Evolutionary conservation across 73 alveolate species (phyloP).

Genomic region (Blepharisma japonicum): DNA sequence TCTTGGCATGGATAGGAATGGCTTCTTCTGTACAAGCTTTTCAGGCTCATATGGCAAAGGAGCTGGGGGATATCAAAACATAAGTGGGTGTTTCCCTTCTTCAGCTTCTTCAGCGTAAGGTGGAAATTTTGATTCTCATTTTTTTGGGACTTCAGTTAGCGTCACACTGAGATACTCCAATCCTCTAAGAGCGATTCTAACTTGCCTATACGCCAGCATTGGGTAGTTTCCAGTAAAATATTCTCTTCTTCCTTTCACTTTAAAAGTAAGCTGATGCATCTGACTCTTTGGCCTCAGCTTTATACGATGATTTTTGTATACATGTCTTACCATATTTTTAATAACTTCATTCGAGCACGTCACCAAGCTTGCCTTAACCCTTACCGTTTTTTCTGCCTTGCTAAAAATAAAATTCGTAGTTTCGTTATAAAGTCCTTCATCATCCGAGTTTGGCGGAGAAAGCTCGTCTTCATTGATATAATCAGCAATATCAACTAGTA

Average conservation of each 20-base stretch:
- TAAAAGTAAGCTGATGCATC: slow-evolving; percentile 55
- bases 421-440: neutral
- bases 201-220: slow-evolving; percentile 77
- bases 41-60: too few species aligned
- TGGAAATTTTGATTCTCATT: too few species aligned
- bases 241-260: slow-evolving; percentile 82
- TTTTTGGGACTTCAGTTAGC: too few species aligned
- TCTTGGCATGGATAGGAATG: neutral
- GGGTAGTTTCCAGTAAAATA: slow-evolving; percentile 81
- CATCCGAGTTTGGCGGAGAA: neutral
- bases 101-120: too few species aligned
- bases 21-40: neutral
- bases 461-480: slow-evolving; percentile 39
- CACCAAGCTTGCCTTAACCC: neutral
- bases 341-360: slow-evolving; percentile 68
- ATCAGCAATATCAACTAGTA: slow-evolving; percentile 52
- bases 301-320: slow-evolving; percentile 30
- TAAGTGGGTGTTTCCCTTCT: too few species aligned
- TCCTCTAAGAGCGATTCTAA: slow-evolving; percentile 56
- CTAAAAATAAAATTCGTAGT: neutral
- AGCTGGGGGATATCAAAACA: too few species aligned
- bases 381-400: neutral
- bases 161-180: too few species aligned
- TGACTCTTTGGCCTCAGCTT: slow-evolving; percentile 44
- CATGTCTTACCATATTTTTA: slow-evolving; percentile 58